These are phyloP conservation scores for Penicillium salamii DNA, from an alignment of 495 filamentous ascomycete genomes.

Conservation along the genomic window DNA sequence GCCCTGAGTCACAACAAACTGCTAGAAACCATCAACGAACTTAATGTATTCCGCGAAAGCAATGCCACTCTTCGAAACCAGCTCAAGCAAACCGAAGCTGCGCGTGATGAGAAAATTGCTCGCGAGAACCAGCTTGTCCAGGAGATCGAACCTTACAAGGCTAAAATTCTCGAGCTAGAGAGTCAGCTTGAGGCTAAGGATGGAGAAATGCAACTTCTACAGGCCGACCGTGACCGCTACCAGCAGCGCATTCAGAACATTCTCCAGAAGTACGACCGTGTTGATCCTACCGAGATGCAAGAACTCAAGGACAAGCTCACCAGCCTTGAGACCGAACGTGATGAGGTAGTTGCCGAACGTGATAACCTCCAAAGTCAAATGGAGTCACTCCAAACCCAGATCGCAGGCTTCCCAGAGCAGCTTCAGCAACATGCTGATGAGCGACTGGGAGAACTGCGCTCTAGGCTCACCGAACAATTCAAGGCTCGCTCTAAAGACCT, in stretches of 20 bases:
- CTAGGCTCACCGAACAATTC: conserved; percentile 57
- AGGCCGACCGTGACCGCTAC: conserved; percentile 86
- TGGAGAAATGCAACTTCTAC: conserved; percentile 78
- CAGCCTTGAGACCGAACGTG: conserved; percentile 66
- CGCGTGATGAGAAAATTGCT: conserved; percentile 68
- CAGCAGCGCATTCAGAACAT: conserved; percentile 93
- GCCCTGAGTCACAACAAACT: conserved; percentile 79
- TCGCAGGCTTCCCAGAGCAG: conserved; percentile 51
- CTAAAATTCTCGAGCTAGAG: conserved; percentile 74
- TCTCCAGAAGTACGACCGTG: conserved; percentile 89
- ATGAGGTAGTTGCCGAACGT: conserved; percentile 58
- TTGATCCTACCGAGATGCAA: conserved; percentile 89
- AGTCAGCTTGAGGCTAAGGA: conserved; percentile 74
- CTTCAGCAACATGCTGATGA: conserved; percentile 48
- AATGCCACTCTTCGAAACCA: conserved; percentile 84
- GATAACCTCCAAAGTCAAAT: conserved; percentile 54
- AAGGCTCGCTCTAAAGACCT: conserved; percentile 56
- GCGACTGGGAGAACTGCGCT: conserved; percentile 43
- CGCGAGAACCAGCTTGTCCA: conserved; percentile 70
- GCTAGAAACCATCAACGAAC: conserved; percentile 88
- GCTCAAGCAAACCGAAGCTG: conserved; percentile 69
- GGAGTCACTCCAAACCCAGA: conserved; percentile 47
- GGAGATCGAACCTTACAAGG: conserved; percentile 79
- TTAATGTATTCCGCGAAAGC: conserved; percentile 93
- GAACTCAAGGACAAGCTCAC: conserved; percentile 69